Evolutionary conservation across 805 yeast species (phyloP), one percentile per base, ranked within the genome.

Genomic region (Metschnikowia cerradonensis): DNA sequence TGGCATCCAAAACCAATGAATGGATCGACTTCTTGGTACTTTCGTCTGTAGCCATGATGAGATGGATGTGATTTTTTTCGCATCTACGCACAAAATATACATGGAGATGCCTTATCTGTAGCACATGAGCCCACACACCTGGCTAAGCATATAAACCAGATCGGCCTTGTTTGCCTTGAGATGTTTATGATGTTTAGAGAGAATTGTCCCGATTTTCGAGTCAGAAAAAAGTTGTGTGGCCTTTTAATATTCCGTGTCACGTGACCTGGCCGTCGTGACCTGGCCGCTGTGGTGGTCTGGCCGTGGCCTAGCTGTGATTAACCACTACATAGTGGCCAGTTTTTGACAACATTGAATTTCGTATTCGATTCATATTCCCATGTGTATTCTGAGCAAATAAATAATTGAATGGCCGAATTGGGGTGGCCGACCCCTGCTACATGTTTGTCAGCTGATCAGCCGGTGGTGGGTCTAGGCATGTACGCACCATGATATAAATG

Each of bases 1-100:
- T 94, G 3, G 99, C 98, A 78, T 94, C 99, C 57, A 94, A 56
- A 17, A 58, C 60, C 45, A 57, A 51, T 41, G 49, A 39, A 5
- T 52, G 52, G 22, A 57, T 51, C 10, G 53, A 52, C 37, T 56
- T 55, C 30, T 19, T 15, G 33, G 19, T n/a, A 6, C 41, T 31
- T 20, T 37, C 37, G 26, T 38, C 46, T 8, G 47, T 33, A n/a
- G 39, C 23, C 45, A 38, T 41, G 36, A 17, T 37, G 43, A 10
- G 34, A 30, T 30, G 47, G 13, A 8, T 4, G 15, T 32, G 39
- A 34, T 35, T 46, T 50, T 47, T 49, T 49, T 50, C 40, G 47
- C 39, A 35, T 44, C 40, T 42, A 31, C 37, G 40, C 34, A 44
- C 34, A 17, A 42, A 37, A 39, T 19, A 32, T 8, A 19, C 10